phyloP scores from a whole-genome alignment of 495 filamentous ascomycete species.

The Penicillium argentinense region DNA sequence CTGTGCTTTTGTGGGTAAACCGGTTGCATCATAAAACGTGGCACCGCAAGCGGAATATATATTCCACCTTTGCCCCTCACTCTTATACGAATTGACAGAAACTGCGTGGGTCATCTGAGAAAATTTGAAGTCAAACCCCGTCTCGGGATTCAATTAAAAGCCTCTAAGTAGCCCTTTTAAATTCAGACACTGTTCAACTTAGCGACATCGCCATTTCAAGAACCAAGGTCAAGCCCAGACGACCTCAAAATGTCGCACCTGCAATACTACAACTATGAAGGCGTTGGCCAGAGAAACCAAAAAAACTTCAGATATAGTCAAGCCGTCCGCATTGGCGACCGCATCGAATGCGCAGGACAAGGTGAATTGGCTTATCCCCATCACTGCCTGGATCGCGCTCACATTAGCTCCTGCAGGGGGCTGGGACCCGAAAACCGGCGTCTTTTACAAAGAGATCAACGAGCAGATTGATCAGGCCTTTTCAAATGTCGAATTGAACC shows the following conservation, averaged over 20 bases:
- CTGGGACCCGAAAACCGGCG: conserved; percentile 45
- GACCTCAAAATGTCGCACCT: conserved; percentile 40
- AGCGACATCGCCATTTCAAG: too few species aligned
- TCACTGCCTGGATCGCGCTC: neutral
- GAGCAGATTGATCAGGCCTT: conserved; percentile 56
- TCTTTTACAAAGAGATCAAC: conserved; percentile 36
- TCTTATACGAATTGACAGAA: too few species aligned
- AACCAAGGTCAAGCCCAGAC: neutral
- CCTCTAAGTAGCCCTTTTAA: too few species aligned
- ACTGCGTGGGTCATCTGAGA: too few species aligned
- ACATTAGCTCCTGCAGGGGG: conserved; percentile 37
- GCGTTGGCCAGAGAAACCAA: conserved; percentile 35
- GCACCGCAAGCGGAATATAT: too few species aligned
- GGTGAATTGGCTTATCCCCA: conserved; percentile 26
- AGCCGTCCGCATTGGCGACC: conserved; percentile 52
- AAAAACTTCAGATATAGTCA: conserved; percentile 50
- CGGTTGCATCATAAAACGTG: too few species aligned
- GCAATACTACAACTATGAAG: conserved; percentile 43
- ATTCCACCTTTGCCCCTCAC: too few species aligned
- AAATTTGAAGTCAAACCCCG: too few species aligned
- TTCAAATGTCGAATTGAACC: conserved; percentile 47
- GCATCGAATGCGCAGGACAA: conserved; percentile 56
- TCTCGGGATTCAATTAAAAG: too few species aligned
- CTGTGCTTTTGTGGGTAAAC: too few species aligned
- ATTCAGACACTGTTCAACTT: too few species aligned